phyloP scores from a whole-genome alignment of 2,329 filamentous ascomycete genomes.

The Xylogone sp. region DNA sequence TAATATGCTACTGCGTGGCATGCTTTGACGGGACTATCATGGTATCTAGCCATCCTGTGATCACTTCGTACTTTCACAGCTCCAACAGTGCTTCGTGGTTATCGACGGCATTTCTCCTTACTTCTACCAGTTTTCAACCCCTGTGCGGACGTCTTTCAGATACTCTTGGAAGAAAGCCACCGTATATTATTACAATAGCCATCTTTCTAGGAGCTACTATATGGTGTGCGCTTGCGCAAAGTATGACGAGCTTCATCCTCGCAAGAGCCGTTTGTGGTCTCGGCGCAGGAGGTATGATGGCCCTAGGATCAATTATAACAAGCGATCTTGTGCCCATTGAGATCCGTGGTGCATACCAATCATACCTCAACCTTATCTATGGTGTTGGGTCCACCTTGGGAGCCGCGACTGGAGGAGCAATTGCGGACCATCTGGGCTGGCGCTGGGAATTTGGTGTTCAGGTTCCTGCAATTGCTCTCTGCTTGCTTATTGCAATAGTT shows the following conservation, averaged over 20 bases:
- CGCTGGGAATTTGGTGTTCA: conserved; percentile 68
- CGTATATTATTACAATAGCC: conserved; percentile 60
- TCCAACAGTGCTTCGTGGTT: conserved; percentile 81
- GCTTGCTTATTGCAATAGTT: conserved; percentile 39
- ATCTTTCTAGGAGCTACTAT: conserved; percentile 62
- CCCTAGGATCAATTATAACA: conserved; percentile 66
- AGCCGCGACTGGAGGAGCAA: conserved; percentile 64
- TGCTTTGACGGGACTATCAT: conserved; percentile 78
- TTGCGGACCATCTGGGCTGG: conserved; percentile 70
- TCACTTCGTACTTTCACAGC: conserved; percentile 74
- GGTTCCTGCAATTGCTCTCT: conserved; percentile 46
- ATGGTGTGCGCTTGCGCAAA: conserved; percentile 65
- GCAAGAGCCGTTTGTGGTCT: conserved; percentile 69
- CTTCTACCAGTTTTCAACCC: conserved; percentile 72
- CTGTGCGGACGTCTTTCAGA: conserved; percentile 72
- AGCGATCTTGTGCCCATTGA: conserved; percentile 73
- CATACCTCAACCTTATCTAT: conserved; percentile 63
- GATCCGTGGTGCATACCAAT: conserved; percentile 62
- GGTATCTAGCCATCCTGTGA: conserved; percentile 76
- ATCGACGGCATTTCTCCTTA: conserved; percentile 74
- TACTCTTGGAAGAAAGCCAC: conserved; percentile 63
- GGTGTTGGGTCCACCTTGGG: conserved; percentile 57
- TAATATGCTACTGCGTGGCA: conserved; percentile 54
- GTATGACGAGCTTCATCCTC: conserved; percentile 66
- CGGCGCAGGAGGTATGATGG: conserved; percentile 68